These are phyloP conservation scores for Suillus plorans DNA, from an alignment of 768 basidiomycete genomes.

Conservation along the genomic window DNA sequence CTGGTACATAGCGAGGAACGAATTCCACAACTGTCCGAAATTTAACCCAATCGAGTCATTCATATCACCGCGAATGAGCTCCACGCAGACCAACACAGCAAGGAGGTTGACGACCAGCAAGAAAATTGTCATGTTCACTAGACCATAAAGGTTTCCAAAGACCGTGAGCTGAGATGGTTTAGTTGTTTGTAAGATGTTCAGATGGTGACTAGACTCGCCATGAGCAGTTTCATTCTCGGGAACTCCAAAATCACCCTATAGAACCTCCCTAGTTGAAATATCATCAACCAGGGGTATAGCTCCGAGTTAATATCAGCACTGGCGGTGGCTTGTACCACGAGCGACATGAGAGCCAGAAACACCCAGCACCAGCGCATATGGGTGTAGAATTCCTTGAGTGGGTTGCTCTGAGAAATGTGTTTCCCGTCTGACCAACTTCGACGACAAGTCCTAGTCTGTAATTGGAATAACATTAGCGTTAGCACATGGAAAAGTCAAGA, in stretches of 20 bases:
- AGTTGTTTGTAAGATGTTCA: constrained; percentile 2
- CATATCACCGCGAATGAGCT: constrained; percentile 81
- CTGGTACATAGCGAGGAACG: no score
- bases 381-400: constrained; percentile 53
- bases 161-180: constrained; percentile 62
- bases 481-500: neutral
- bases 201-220: constrained; percentile 49
- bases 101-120: constrained; percentile 85
- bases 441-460: constrained; percentile 38
- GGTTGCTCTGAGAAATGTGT: constrained; percentile 42
- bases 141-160: constrained; percentile 88
- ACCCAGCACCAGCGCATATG: constrained; percentile 75
- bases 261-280: constrained; percentile 83
- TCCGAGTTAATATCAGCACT: constrained; percentile 53
- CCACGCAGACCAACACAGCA: constrained; percentile 77
- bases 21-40: no score
- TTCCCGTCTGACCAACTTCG: constrained; percentile 58
- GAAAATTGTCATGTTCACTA: constrained; percentile 89
- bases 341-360: constrained; percentile 65
- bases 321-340: constrained; percentile 71
- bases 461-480: constrained; percentile 1
- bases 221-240: constrained; percentile 83
- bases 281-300: constrained; percentile 86
- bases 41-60: no score
- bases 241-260: constrained; percentile 90